Conservation (phyloP, 2,329 filamentous ascomycete genomes). For the Hymenoscyphus albidus region DNA sequence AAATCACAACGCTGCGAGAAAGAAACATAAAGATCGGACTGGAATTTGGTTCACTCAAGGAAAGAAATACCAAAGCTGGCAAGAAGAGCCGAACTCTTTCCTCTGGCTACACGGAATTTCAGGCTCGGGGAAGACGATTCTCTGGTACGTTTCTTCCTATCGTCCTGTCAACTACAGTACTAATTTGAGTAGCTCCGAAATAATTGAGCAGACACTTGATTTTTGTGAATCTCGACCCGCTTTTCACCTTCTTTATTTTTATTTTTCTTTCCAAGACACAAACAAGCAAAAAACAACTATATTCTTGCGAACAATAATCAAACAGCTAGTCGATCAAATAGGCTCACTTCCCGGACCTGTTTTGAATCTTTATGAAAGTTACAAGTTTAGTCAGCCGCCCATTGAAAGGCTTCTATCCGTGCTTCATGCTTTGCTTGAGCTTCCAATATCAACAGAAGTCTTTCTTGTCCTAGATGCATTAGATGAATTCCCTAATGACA, state of each 20-base stretch:
- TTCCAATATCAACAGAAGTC: constrained; percentile 20
- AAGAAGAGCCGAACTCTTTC: constrained; percentile 1
- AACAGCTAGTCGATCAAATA: constrained; percentile 30
- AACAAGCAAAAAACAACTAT: constrained; percentile 33
- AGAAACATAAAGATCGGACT: constrained; percentile 21
- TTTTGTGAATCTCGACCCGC: background rate
- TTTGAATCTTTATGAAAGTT: constrained; percentile 30
- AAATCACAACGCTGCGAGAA: background rate
- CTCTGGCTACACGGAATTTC: constrained; percentile 10
- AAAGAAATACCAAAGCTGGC: background rate
- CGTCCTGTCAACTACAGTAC: no score
- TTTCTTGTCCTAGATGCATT: constrained; percentile 34
- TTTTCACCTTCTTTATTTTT: constrained; percentile 33
- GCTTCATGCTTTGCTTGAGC: constrained; percentile 28
- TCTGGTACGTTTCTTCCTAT: background rate
- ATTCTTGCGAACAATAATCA: constrained; percentile 35
- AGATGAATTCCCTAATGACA: constrained; percentile 37
- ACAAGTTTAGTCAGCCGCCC: constrained; percentile 30
- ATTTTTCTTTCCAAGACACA: constrained; percentile 38
- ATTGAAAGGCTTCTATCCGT: constrained; percentile 25
- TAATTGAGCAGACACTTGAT: constrained; percentile 2
- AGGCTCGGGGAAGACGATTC: constrained; percentile 5
- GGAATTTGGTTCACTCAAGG: constrained; percentile 35
- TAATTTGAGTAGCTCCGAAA: constrained; percentile 32
- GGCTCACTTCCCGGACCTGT: constrained; percentile 14